Evolutionary conservation across 2,329 filamentous ascomycete species (phyloP).

Genomic region (Arthroderma sp.): DNA sequence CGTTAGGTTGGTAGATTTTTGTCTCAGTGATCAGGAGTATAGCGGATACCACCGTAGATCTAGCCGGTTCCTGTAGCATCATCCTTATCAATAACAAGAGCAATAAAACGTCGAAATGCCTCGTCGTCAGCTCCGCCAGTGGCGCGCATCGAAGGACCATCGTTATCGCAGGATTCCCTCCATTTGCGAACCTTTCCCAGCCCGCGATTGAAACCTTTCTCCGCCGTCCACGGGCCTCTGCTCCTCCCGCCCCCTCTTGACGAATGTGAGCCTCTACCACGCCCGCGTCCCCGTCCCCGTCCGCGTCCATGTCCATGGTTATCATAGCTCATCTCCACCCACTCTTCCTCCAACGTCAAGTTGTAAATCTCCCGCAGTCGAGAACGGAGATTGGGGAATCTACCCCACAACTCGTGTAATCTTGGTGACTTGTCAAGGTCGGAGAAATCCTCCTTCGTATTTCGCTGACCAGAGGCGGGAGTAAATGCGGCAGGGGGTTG

Average conservation of each 20-base stretch:
- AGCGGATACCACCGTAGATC: not conserved
- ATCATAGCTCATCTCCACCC: constrained; percentile 23
- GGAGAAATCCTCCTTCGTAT: constrained; percentile 2
- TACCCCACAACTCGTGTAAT: constrained; percentile 28
- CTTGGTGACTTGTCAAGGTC: constrained; percentile 21
- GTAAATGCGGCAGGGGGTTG: not conserved
- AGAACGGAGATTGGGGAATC: constrained; percentile 29
- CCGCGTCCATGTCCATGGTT: constrained; percentile 17
- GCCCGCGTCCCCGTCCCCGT: constrained; percentile 19
- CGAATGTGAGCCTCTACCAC: constrained; percentile 16
- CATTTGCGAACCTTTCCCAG: constrained; percentile 29
- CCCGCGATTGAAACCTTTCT: constrained; percentile 34
- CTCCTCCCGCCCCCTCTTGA: constrained; percentile 17
- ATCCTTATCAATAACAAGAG: constrained; percentile 21
- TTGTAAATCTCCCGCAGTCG: constrained; percentile 35
- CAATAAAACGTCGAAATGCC: constrained; percentile 29
- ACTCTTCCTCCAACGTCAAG: constrained; percentile 30
- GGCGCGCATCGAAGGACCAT: constrained; percentile 14
- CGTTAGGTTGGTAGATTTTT: not conserved
- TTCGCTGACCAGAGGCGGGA: not conserved
- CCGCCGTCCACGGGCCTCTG: constrained; percentile 30
- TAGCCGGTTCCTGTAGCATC: constrained; percentile 5
- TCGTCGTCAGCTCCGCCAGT: constrained; percentile 23
- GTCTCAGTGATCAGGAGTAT: not conserved
- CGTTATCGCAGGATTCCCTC: constrained; percentile 28